Conservation (phyloP, 208 protist species). For the Crithidia sp. region DNA sequence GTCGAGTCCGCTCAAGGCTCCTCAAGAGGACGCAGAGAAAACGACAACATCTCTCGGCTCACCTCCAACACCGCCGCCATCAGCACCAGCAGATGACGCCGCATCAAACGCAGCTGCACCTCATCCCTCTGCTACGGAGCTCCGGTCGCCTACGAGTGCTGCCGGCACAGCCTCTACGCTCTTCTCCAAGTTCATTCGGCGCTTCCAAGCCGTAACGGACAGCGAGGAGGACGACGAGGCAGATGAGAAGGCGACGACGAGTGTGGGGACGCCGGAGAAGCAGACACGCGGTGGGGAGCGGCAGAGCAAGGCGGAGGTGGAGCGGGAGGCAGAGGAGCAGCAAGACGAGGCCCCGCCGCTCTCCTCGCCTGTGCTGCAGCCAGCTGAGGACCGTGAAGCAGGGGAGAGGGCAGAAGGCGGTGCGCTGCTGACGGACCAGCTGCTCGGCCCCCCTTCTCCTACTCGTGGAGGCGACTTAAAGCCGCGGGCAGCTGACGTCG, state of each 20-base stretch:
- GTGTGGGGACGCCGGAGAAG: conserved; percentile 29
- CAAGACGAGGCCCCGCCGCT: neutral
- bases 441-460: conserved; percentile 3
- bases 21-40: neutral
- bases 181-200: conserved; percentile 3
- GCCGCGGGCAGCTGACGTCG: neutral
- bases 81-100: too few relatives aligned
- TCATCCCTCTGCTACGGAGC: neutral
- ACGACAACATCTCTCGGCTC: too few relatives aligned
- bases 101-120: neutral
- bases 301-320: neutral
- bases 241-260: conserved; percentile 3
- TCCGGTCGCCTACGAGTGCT: neutral
- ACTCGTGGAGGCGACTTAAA: neutral
- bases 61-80: too few relatives aligned
- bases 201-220: conserved; percentile 2
- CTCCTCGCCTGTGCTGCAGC: neutral
- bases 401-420: neutral
- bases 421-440: conserved; percentile 22
- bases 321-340: neutral
- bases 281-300: neutral
- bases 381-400: neutral
- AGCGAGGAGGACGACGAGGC: conserved; percentile 8
- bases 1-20: neutral
- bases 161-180: neutral